Evolutionary conservation across 2,329 filamentous ascomycete genomes (phyloP), one percentile per base, ranked within the genome.

Genomic region (Aureobasidium namibiae): DNA sequence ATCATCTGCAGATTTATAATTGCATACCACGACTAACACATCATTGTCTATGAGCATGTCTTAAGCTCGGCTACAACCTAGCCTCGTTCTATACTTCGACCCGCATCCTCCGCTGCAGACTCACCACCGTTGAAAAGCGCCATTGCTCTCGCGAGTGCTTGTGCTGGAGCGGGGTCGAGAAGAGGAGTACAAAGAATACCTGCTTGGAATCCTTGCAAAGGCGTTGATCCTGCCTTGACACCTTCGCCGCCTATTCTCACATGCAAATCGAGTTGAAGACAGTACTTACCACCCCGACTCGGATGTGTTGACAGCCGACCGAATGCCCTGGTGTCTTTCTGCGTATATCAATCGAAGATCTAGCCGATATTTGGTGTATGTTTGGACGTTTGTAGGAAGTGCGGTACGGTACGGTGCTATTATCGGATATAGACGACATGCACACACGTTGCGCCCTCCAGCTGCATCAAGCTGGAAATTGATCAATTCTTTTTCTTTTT

Each of bases 1-100:
- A 52, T 52, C 48, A 52, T 52, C 29, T 52, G 48, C 34, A 39
- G 21, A 24, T 39, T 52, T 39, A 23, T n/a, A 21, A 52, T 52
- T 39, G 48, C 48, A 52, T 52, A 52, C 34, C 48, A 39, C 11
- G 11, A n/a, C 10, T 52, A 4, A 11, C 21, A 31, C 26, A n/a
- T 34, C 8, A 8, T 5, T 29, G 8, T 3, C 34, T 11, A 29
- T 3, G 16, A 33, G 13, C 16, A 21, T 52, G 33, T 52, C 34
- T 52, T 23, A 29, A 39, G 23, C 34, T 18, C 34, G 34, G 48
- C 14, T n/a, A 13, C 16, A 7, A n/a, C 29, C 16, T n/a, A 18
- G 34, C 34, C 16, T 26, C 34, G 14, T 29, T 38, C 16, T 13
- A 29, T 29, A 14, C 8, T 52, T 21, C 16, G 26, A 29, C 36